Evolutionary conservation across 2,329 filamentous ascomycete species (phyloP).

Genomic region (Triangularia setosa): DNA sequence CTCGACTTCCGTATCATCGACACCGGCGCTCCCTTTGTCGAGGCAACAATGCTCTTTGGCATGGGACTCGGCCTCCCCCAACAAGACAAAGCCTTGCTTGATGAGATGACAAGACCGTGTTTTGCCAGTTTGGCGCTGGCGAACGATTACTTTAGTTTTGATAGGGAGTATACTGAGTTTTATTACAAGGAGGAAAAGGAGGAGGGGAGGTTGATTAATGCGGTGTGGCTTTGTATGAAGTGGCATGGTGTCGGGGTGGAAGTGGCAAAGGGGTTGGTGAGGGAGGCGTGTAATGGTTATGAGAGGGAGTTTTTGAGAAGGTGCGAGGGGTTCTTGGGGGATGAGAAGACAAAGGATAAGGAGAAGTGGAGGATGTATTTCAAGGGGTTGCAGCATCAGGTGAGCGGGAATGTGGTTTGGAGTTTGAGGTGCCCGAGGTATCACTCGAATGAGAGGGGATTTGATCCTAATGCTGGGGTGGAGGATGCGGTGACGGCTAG

Average conservation of each 20-base stretch:
- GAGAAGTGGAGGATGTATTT: slow-evolving; percentile 2
- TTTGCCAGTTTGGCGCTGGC: slow-evolving; percentile 8
- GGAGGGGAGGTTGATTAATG: slow-evolving; percentile 2
- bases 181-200: not conserved
- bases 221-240: slow-evolving; percentile 13
- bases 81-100: slow-evolving; percentile 6
- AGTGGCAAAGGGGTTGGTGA: slow-evolving; percentile 5
- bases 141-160: slow-evolving; percentile 18
- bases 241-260: slow-evolving; percentile 1
- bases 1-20: slow-evolving; percentile 8
- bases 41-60: slow-evolving; percentile 15
- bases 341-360: not conserved
- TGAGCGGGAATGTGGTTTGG: slow-evolving; percentile 13
- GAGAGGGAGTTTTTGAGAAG: slow-evolving; percentile 4
- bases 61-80: slow-evolving; percentile 11
- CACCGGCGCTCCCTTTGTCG: slow-evolving; percentile 9
- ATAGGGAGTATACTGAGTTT: slow-evolving; percentile 10
- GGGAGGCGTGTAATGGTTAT: slow-evolving; percentile 11
- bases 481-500: slow-evolving; percentile 8
- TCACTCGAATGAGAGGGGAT: slow-evolving; percentile 3
- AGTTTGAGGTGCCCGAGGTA: slow-evolving; percentile 16
- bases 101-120: slow-evolving; percentile 7
- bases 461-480: slow-evolving; percentile 10
- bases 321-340: slow-evolving; percentile 2
- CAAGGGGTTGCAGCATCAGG: slow-evolving; percentile 1